phyloP scores from a whole-genome alignment of 2,329 filamentous ascomycete species.

The Aureobasidium sp. region DNA sequence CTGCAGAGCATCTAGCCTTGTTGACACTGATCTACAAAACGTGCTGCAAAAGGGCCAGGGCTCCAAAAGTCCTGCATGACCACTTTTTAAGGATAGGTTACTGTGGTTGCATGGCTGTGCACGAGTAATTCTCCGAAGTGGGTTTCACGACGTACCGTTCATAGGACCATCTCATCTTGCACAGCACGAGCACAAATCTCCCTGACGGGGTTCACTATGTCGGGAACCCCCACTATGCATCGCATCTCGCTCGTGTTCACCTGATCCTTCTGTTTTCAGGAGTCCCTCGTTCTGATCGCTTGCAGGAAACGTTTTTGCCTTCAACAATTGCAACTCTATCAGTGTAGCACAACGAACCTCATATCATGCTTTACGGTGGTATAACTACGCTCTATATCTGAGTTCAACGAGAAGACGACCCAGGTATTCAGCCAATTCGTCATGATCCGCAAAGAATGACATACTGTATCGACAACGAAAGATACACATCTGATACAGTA shows the following conservation, averaged over 20 bases:
- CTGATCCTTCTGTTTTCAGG: background rate
- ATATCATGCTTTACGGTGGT: background rate
- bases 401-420: background rate
- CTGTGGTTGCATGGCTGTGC: background rate
- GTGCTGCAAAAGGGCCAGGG: background rate
- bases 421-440: background rate
- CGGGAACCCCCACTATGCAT: background rate
- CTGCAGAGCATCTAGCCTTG: background rate
- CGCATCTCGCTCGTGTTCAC: background rate
- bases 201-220: background rate
- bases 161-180: background rate
- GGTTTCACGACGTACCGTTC: background rate
- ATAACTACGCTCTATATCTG: background rate
- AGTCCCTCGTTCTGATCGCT: background rate
- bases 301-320: conserved; percentile 1
- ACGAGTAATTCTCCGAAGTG: conserved; percentile 13
- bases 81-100: background rate
- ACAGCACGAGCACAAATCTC: background rate
- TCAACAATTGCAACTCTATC: conserved; percentile 9
- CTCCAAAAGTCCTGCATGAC: conserved; percentile 4
- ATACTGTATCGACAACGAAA: background rate
- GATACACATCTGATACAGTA: conserved; percentile 13
- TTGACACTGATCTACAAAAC: background rate
- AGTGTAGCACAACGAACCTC: background rate
- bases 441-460: conserved; percentile 7